phyloP scores from a whole-genome alignment of 2,329 filamentous ascomycete species.

The Neofusicoccum parvum region DNA sequence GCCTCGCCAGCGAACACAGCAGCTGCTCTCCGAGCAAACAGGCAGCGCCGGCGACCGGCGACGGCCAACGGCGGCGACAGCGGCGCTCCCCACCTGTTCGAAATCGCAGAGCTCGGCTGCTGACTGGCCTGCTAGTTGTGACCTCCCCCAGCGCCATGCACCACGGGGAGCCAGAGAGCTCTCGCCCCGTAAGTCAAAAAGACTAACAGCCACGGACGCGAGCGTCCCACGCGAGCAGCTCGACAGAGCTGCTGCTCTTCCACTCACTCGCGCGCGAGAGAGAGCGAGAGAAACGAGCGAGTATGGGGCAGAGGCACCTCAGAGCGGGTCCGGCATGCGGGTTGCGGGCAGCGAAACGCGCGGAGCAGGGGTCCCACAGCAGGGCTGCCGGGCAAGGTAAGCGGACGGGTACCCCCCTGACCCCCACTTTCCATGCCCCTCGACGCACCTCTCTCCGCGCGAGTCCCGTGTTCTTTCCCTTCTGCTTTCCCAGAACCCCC shows the following conservation, averaged over 20 bases:
- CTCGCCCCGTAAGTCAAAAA: neutral
- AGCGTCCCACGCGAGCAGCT: neutral
- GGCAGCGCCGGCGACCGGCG: neutral
- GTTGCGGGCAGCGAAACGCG: neutral
- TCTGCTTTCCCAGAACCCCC: neutral
- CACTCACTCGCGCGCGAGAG: neutral
- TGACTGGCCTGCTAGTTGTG: conserved; percentile 8
- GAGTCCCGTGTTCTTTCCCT: neutral
- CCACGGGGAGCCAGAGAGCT: neutral
- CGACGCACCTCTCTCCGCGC: conserved; percentile 1
- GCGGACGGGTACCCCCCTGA: neutral
- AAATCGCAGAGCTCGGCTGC: neutral
- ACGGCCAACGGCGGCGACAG: neutral
- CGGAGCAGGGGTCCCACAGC: neutral
- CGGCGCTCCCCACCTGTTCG: neutral
- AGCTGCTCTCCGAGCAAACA: neutral
- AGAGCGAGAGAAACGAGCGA: neutral
- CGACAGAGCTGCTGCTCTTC: neutral
- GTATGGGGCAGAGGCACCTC: neutral
- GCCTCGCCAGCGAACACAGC: conserved; percentile 1
- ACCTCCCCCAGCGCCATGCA: neutral
- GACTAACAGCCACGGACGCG: neutral
- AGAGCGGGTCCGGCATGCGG: neutral
- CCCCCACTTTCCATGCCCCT: neutral
- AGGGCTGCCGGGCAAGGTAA: conserved; percentile 5